Conservation (phyloP, 805 yeast genomes). For the Groenewaldozyma tartarivorans region DNA sequence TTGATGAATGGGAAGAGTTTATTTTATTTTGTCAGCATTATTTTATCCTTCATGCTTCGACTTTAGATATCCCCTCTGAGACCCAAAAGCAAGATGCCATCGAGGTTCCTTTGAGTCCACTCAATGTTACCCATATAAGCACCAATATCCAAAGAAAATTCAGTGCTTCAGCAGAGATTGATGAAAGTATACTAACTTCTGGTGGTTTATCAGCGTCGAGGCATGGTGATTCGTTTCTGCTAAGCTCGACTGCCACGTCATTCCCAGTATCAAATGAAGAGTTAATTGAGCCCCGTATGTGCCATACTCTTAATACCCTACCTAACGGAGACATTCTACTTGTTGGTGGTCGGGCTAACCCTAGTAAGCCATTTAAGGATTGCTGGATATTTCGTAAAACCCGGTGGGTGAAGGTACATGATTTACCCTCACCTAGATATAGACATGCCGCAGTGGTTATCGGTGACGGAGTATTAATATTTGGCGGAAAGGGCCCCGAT, state of each 20-base stretch:
- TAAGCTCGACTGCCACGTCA: not conserved
- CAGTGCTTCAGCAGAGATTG: slow-evolving; percentile 25
- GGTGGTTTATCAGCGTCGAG: slow-evolving; percentile 29
- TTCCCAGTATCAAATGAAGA: not conserved
- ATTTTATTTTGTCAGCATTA: slow-evolving; percentile 69
- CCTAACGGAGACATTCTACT: slow-evolving; percentile 28
- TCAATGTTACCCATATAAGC: not conserved
- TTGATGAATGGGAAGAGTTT: slow-evolving; percentile 83
- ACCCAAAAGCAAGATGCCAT: not conserved
- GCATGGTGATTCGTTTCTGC: slow-evolving; percentile 8
- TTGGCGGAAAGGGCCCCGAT: slow-evolving; percentile 37
- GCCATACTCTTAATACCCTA: slow-evolving; percentile 42
- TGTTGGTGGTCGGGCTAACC: slow-evolving; percentile 62
- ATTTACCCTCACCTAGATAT: slow-evolving; percentile 38
- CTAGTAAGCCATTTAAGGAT: slow-evolving; percentile 38
- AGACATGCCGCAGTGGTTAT: slow-evolving; percentile 39
- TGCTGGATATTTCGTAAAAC: slow-evolving; percentile 31
- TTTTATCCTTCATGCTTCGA: slow-evolving; percentile 53
- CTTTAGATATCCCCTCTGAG: not conserved
- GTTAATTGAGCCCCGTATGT: slow-evolving; percentile 37
- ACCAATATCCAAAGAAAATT: slow-evolving; percentile 30
- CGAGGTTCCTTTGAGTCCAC: not conserved
- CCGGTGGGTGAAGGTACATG: slow-evolving; percentile 33
- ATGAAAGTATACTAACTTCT: slow-evolving; percentile 17
- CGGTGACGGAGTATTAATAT: slow-evolving; percentile 32